Percentiles rank a stretch among this genome's conserved stretches.
Evolutionary conservation across 495 filamentous ascomycete genomes (phyloP).

Genomic region (Xylaria palmicola): DNA sequence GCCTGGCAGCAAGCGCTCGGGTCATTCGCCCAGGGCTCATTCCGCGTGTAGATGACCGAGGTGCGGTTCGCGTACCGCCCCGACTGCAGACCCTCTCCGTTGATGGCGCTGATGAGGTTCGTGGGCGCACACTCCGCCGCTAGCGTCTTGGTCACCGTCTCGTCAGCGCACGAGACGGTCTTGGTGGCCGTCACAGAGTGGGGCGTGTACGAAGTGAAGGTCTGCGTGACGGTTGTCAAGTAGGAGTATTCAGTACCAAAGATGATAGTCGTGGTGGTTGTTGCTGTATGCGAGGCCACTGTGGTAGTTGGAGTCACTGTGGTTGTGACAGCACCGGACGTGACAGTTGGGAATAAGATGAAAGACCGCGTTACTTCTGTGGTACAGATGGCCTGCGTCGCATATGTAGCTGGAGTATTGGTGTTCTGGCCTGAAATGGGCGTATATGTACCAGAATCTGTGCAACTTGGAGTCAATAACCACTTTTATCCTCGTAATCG

Average conservation of each 20-base stretch:
- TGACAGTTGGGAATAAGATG: conserved; percentile 17
- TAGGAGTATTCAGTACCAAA: conserved; percentile 17
- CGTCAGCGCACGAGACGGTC: conserved; percentile 17
- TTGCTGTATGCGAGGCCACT: conserved; percentile 15
- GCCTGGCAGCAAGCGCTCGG: conserved; percentile 25
- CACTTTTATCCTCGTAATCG: neutral
- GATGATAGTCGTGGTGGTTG: conserved; percentile 13
- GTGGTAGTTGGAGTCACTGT: conserved; percentile 18
- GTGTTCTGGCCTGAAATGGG: conserved; percentile 23
- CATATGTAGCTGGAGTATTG: conserved; percentile 18
- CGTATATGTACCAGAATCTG: conserved; percentile 22
- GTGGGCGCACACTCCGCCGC: conserved; percentile 28
- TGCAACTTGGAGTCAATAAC: neutral
- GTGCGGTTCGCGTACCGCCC: conserved; percentile 19
- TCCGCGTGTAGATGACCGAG: conserved; percentile 20
- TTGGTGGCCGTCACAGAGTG: conserved; percentile 1
- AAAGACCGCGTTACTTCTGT: conserved; percentile 15
- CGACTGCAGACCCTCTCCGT: conserved; percentile 19
- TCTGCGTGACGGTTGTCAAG: neutral
- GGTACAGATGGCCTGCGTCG: conserved; percentile 19
- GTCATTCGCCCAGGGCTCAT: conserved; percentile 17
- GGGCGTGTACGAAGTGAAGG: neutral
- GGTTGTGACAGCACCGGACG: conserved; percentile 17
- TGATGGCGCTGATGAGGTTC: conserved; percentile 24
- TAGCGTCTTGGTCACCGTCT: conserved; percentile 21